These are phyloP conservation scores for Boletus tomentosulus DNA, from an alignment of 768 basidiomycete species.

Conservation along the genomic window DNA sequence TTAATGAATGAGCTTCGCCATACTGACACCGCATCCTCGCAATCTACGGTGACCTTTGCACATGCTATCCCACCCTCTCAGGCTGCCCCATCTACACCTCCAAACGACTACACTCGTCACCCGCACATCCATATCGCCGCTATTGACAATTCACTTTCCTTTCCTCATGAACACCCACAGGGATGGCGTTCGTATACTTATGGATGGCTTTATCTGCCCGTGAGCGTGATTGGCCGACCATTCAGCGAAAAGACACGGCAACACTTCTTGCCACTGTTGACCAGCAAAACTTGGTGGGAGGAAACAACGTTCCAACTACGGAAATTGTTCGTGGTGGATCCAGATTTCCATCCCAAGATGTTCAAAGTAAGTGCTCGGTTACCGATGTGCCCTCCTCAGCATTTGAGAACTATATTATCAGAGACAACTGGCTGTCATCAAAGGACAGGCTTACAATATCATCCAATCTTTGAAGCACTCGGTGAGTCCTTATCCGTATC, in stretches of 20 bases:
- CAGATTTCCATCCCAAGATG: slow-evolving; percentile 89
- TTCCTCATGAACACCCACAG: slow-evolving; percentile 86
- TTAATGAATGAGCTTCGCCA: slow-evolving; percentile 66
- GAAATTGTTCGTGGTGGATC: slow-evolving; percentile 74
- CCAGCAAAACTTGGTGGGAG: slow-evolving; percentile 87
- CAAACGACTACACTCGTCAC: slow-evolving; percentile 46
- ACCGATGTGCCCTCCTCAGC: not conserved
- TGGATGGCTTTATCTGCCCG: slow-evolving; percentile 85
- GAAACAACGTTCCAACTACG: slow-evolving; percentile 77
- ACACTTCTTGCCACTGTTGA: slow-evolving; percentile 77
- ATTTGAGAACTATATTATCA: slow-evolving; percentile 25
- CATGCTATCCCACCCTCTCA: slow-evolving; percentile 36
- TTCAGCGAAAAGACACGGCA: slow-evolving; percentile 80
- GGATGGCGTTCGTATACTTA: slow-evolving; percentile 81
- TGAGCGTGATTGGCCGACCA: slow-evolving; percentile 78
- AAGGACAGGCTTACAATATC: slow-evolving; percentile 91
- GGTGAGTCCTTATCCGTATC: slow-evolving; percentile 40
- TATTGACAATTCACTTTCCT: slow-evolving; percentile 90
- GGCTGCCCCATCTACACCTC: slow-evolving; percentile 31
- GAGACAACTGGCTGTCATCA: slow-evolving; percentile 89
- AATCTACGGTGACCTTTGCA: slow-evolving; percentile 38
- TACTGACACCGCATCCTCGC: slow-evolving; percentile 38
- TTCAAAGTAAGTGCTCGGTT: slow-evolving; percentile 52
- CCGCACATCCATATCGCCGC: slow-evolving; percentile 91
- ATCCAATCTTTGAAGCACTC: slow-evolving; percentile 76